Percentiles rank a stretch among this genome's conserved stretches.
Evolutionary conservation across 805 yeast species (phyloP).

Genomic region (Yamadazyma nakazawae): DNA sequence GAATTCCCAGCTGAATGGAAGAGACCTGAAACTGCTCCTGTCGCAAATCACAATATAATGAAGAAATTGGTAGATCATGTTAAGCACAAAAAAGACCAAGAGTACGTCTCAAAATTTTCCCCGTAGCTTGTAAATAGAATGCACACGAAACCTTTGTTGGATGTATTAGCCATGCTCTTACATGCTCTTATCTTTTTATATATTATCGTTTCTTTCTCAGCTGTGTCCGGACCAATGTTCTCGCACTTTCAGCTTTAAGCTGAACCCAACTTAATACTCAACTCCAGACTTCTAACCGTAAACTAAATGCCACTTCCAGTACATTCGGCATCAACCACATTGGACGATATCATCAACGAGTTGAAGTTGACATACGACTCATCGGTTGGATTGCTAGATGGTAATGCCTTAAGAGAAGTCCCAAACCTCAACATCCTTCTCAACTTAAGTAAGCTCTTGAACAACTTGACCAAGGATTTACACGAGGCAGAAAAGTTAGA

Average conservation of each 20-base stretch:
- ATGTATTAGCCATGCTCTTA: no score
- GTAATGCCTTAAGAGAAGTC: slow-evolving; percentile 45
- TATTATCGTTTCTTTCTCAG: no score
- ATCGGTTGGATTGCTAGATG: slow-evolving; percentile 58
- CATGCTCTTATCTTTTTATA: no score
- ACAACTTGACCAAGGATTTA: slow-evolving; percentile 38
- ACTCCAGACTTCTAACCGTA: background rate
- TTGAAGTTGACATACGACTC: slow-evolving; percentile 55
- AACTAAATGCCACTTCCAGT: slow-evolving; percentile 8
- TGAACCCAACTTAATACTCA: background rate
- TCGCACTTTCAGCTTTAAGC: background rate
- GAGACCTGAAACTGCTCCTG: slow-evolving; percentile 63
- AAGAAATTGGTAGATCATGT: slow-evolving; percentile 30
- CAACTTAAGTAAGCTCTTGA: slow-evolving; percentile 44
- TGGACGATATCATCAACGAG: slow-evolving; percentile 52
- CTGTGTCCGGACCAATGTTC: no score
- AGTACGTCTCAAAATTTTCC: slow-evolving; percentile 21
- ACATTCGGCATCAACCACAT: slow-evolving; percentile 37
- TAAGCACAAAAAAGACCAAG: slow-evolving; percentile 29
- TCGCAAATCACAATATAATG: slow-evolving; percentile 35
- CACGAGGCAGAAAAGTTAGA: slow-evolving; percentile 32
- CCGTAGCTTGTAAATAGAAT: slow-evolving; percentile 5
- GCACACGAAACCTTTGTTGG: background rate
- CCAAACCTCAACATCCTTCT: slow-evolving; percentile 42
- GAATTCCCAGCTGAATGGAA: slow-evolving; percentile 80